Base-by-base conservation (phyloP, 768 basidiomycete species). In the Dioszegia crocea region DNA sequence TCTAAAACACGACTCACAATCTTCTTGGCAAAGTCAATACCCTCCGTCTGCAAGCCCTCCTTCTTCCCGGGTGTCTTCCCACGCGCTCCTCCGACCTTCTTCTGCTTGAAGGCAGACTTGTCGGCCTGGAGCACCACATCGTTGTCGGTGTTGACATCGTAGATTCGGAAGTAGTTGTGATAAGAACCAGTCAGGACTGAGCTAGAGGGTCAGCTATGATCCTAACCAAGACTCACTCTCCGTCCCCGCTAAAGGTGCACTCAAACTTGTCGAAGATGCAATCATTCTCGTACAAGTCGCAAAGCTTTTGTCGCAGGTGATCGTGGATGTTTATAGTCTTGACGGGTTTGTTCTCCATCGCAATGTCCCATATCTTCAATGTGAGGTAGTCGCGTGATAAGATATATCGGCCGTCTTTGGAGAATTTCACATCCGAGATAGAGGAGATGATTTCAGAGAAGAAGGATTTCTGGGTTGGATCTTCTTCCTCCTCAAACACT, bases 211-310 rank as follows among this genome's bases (percentile, higher is more conserved):
- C n/a, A 41, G 43, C 50, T n/a, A 12, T 1, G 3, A 29, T 19
- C 54, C 19, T 19, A n/a, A 26, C 27, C 6, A 19, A 12, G n/a
- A 80, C 81, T 66, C 59, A 85, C 94, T 78, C 79, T 86, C 96
- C 94, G 74, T 96, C 89, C 36, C 96, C 96, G 64, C 89, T 88
- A 88, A 92, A 99, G 21, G 90, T 88, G 76, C 96, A 98, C 80
- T 99, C 96, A 68, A 98, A 99, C 79, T 98, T 98, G 82, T 99
- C 96, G 76, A 98, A 99, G 73, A 99, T 99, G 79, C 96, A 98
- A 73, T 99, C 96, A 71, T 98, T 99, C 81, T 99, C 96, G 74
- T 99, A 99, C 63, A 98, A 79, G 77, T 99, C 96, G 77, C 96
- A 99, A 8, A 99, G 85, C 78, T 98, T 99, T 55, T 90, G 89